A percentile compares a stretch with the other conserved stretches of the same genome.
phyloP scores from a whole-genome alignment of 495 filamentous ascomycete genomes.

The Lasiosphaeria hispida region DNA sequence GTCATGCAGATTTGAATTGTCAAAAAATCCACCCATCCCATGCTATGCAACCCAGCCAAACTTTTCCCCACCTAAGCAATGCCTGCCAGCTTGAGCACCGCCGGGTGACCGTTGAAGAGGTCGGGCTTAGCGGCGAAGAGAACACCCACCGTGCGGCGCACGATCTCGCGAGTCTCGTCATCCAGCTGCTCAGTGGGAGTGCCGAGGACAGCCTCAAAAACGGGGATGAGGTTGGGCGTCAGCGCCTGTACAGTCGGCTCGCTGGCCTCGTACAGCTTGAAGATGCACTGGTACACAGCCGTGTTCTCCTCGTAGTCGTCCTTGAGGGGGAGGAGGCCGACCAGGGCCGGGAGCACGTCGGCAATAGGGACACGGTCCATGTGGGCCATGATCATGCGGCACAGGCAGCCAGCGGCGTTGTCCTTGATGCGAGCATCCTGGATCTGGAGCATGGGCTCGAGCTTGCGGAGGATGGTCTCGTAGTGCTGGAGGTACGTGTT shows the following conservation, averaged over 20 bases:
- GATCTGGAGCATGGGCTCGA: slow-evolving; percentile 79
- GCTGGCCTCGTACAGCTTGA: slow-evolving; percentile 74
- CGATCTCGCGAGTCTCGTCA: slow-evolving; percentile 63
- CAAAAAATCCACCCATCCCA: slow-evolving; percentile 16
- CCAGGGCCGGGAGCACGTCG: slow-evolving; percentile 77
- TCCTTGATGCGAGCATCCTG: slow-evolving; percentile 77
- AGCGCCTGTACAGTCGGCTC: slow-evolving; percentile 71
- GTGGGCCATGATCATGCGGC: slow-evolving; percentile 84
- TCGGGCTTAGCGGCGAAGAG: slow-evolving; percentile 32
- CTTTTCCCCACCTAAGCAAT: slow-evolving; percentile 16
- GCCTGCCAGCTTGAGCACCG: slow-evolving; percentile 33
- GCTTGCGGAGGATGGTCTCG: slow-evolving; percentile 70
- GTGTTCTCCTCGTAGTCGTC: slow-evolving; percentile 98
- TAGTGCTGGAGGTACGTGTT: slow-evolving; percentile 69
- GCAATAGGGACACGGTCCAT: slow-evolving; percentile 73
- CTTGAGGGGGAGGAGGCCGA: slow-evolving; percentile 78
- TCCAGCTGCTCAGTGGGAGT: slow-evolving; percentile 82
- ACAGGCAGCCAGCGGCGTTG: slow-evolving; percentile 90
- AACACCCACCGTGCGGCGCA: slow-evolving; percentile 24
- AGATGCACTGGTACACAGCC: slow-evolving; percentile 83
- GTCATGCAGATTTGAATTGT: slow-evolving; percentile 22
- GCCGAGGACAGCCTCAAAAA: slow-evolving; percentile 77
- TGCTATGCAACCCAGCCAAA: slow-evolving; percentile 18
- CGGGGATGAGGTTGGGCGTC: slow-evolving; percentile 71
- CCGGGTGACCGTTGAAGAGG: slow-evolving; percentile 30